Conservation (phyloP, 2,329 filamentous ascomycete species). For the Chaetothyriales sp. region DNA sequence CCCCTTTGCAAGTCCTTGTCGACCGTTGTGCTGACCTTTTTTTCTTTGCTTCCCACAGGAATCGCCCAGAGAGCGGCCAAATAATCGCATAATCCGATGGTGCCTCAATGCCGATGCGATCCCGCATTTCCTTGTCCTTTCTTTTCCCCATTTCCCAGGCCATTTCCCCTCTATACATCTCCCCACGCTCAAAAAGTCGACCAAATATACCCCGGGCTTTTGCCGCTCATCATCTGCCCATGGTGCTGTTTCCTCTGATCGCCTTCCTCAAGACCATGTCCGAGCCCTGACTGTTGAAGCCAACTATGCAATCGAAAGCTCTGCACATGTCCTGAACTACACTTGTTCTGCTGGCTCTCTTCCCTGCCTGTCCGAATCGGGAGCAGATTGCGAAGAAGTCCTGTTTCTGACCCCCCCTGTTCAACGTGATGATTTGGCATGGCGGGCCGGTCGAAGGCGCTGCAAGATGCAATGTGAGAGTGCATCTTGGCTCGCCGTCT, state of each 20-base stretch:
- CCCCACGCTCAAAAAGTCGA: slow-evolving; percentile 56
- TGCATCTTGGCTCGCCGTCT: slow-evolving; percentile 39
- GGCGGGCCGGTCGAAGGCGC: slow-evolving; percentile 53
- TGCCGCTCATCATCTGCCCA: slow-evolving; percentile 57
- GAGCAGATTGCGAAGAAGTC: slow-evolving; percentile 41
- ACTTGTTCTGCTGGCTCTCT: slow-evolving; percentile 6
- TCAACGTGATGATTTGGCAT: slow-evolving; percentile 54
- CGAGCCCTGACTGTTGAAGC: slow-evolving; percentile 55
- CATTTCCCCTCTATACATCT: slow-evolving; percentile 63
- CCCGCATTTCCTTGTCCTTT: slow-evolving; percentile 56
- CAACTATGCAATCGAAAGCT: slow-evolving; percentile 29
- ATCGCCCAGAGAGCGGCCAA: slow-evolving; percentile 43
- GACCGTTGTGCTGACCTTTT: slow-evolving; percentile 42
- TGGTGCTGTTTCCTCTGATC: slow-evolving; percentile 60
- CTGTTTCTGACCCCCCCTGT: slow-evolving; percentile 52
- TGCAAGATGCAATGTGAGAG: slow-evolving; percentile 42
- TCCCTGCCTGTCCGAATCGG: slow-evolving; percentile 28
- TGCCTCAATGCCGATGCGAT: slow-evolving; percentile 56
- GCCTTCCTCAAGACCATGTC: slow-evolving; percentile 45
- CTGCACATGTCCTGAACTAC: slow-evolving; percentile 16
- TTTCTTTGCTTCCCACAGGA: slow-evolving; percentile 46
- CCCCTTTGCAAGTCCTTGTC: slow-evolving; percentile 30
- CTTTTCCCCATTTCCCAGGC: slow-evolving; percentile 58
- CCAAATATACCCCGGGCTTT: slow-evolving; percentile 51
- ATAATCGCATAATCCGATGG: slow-evolving; percentile 30